phyloP scores from a whole-genome alignment of 768 basidiomycete genomes.

The Russula dissimulans region DNA sequence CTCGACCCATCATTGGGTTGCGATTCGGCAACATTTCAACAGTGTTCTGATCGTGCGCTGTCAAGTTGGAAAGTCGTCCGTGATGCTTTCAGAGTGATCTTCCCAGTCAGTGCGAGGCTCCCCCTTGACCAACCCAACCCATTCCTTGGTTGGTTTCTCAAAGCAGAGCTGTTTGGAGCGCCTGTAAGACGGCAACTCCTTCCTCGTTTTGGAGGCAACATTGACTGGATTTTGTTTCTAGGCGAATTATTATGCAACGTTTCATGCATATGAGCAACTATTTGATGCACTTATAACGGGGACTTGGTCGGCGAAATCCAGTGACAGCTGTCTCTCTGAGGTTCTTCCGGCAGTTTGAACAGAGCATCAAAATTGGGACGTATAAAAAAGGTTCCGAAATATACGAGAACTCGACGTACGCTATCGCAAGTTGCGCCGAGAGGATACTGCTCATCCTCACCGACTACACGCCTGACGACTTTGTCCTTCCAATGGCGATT shows the following conservation, averaged over 20 bases:
- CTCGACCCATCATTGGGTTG: slow-evolving; percentile 12
- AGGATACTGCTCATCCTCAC: not conserved
- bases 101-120: not conserved
- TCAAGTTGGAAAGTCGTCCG: slow-evolving; percentile 6
- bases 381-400: not conserved
- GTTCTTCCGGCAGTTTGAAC: slow-evolving; percentile 8
- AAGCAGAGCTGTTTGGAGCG: slow-evolving; percentile 5
- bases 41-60: slow-evolving; percentile 13
- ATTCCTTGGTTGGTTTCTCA: not conserved
- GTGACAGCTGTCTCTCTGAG: slow-evolving; percentile 2
- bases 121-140: not conserved
- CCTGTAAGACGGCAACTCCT: not conserved
- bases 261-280: slow-evolving; percentile 1
- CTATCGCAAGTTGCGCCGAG: slow-evolving; percentile 1
- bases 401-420: not conserved
- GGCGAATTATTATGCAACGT: slow-evolving; percentile 7
- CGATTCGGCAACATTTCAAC: slow-evolving; percentile 8
- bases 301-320: not conserved
- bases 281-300: slow-evolving; percentile 2
- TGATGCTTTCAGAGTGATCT: slow-evolving; percentile 4
- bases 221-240: not conserved
- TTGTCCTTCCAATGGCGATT: not conserved
- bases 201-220: not conserved
- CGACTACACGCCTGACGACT: slow-evolving; percentile 1
- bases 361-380: not conserved